These are phyloP conservation scores for Rubroboletus pulcherrimus DNA, from an alignment of 768 basidiomycete genomes.

Conservation along the genomic window DNA sequence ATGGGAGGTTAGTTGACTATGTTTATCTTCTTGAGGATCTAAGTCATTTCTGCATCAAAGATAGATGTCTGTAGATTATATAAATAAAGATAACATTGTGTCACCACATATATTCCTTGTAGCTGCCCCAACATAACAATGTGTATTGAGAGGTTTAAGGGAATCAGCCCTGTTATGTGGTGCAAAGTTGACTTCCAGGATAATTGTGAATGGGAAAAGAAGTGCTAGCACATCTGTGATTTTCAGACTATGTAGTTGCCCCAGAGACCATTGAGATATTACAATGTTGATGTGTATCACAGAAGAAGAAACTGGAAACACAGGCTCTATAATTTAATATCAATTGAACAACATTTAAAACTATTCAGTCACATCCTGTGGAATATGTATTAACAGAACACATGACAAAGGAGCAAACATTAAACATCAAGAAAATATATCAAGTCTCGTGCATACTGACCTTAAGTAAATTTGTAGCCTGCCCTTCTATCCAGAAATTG, in stretches of 20 bases:
- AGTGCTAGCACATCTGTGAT: not conserved
- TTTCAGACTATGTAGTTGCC: not conserved
- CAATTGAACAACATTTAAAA: not conserved
- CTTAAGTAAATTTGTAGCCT: not conserved
- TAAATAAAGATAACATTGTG: not conserved
- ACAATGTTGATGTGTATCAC: not conserved
- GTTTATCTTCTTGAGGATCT: not conserved
- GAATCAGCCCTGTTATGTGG: not conserved
- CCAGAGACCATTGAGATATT: not conserved
- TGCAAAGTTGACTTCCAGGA: not conserved
- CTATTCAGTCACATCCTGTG: not conserved
- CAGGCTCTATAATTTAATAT: not conserved
- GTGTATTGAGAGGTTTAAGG: not conserved
- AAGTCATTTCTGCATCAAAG: not conserved
- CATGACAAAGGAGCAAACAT: not conserved
- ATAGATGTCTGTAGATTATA: not conserved
- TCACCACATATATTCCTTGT: not conserved
- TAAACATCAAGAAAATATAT: not conserved
- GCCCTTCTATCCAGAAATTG: slow-evolving; percentile 8
- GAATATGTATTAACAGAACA: not conserved
- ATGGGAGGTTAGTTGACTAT: not conserved
- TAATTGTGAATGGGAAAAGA: not conserved
- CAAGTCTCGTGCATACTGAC: not conserved
- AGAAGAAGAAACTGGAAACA: not conserved
- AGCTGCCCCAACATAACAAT: not conserved